Percentiles rank a stretch among this genome's conserved stretches.
phyloP scores from a whole-genome alignment of 1,284 basidiomycete species.

The Melampsora medusae region DNA sequence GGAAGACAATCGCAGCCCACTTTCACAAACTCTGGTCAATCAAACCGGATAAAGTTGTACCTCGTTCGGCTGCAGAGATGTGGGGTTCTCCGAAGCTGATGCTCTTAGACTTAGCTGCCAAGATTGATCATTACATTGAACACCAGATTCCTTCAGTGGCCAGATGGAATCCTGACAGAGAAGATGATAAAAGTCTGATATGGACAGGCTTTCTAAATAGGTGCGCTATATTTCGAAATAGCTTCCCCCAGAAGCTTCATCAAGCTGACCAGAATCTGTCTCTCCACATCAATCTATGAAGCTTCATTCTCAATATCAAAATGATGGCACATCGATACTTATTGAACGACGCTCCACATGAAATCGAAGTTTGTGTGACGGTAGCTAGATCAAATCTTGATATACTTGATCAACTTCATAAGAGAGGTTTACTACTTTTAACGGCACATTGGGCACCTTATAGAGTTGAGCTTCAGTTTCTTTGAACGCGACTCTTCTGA shows the following conservation, averaged over 20 bases:
- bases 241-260: background rate
- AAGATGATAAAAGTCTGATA: background rate
- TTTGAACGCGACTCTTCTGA: background rate
- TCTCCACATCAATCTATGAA: background rate
- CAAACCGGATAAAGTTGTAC: background rate
- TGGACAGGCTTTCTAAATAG: background rate
- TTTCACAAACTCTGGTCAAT: background rate
- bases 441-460: conserved; percentile 15
- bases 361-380: conserved; percentile 3
- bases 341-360: conserved; percentile 4
- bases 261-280: background rate
- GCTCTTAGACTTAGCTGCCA: background rate
- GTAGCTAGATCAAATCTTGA: conserved; percentile 10
- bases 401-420: conserved; percentile 22
- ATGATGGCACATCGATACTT: conserved; percentile 1
- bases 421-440: background rate
- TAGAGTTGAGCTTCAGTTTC: background rate
- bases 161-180: background rate
- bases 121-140: conserved; percentile 6
- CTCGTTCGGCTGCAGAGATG: background rate
- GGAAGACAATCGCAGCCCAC: background rate
- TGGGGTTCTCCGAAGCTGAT: background rate
- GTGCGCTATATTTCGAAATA: background rate
- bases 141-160: background rate
- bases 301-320: background rate